Evolutionary conservation across 1,139 yeast genomes (phyloP), one percentile per base, ranked within the genome.

Genomic region (Keqinozyma sinolaborantium): DNA sequence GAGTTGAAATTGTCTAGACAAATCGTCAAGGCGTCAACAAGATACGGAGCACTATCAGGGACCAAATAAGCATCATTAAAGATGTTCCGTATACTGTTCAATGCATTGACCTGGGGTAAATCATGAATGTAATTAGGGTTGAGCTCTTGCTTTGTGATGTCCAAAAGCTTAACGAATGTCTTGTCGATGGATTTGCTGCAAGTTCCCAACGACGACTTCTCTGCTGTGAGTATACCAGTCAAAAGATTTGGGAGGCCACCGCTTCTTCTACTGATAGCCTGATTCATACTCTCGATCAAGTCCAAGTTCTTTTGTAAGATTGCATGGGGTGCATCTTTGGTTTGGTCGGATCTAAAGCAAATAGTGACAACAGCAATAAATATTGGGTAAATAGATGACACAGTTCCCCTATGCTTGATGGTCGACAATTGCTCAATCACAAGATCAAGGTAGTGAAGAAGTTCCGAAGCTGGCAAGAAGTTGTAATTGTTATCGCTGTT

Each of bases 41-140:
- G 68, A 48, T 67, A 79, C 2, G 56, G 53, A 0, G 70, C 56
- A n/a, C 83, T 72, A 2, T 65, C 58, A 3, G 62, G 65, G 0
- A 87, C 63, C 23, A 92, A 60, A 19, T 72, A 29, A 0, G 92
- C 68, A 41, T 90, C 97, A 23, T 71, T 71, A 44, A 88, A 81
- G 2, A 92, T 63, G 5, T 81, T 80, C 41, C 76, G 78, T 36
- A 92, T 74, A 49, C 95, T 83, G 50, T 92, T 92, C 52, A 86
- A 79, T 0, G 97, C 97, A 57, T 90, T 95, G 0, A 90, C 96
- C 52, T 90, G 97, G 0, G 97, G 92, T 16, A 86, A 64, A 47
- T 86, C 95, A 41, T 77, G 64, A 36, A 70, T 77, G 39, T 79
- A 79, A 26, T 69, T 64, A 10, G 68, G 73, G 4, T 55, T 51